Conservation (phyloP, 148 eudicot species). For the Silene conica region DNA sequence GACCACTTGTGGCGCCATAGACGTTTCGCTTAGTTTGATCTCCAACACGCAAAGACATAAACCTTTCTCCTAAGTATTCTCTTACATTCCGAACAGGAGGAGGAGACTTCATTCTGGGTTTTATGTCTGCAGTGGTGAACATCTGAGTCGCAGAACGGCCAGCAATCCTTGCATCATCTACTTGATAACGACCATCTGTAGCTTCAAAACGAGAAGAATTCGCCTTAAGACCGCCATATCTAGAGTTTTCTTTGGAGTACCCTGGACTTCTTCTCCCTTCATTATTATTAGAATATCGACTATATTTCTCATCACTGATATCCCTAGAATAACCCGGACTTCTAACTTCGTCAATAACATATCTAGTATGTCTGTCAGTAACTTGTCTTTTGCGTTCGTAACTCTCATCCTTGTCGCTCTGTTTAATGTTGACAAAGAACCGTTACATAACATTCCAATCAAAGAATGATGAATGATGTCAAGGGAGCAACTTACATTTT, state of each 20-base stretch:
- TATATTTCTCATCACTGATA: not conserved
- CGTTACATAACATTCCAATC: not conserved
- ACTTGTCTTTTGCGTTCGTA: constrained; percentile 21
- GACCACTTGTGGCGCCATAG: constrained; percentile 19
- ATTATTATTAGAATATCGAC: constrained; percentile 31
- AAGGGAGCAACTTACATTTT: constrained; percentile 46
- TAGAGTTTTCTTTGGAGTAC: constrained; percentile 24
- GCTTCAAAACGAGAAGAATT: constrained; percentile 44
- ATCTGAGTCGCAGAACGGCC: constrained; percentile 43
- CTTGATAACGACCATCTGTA: constrained; percentile 46
- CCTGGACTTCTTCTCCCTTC: constrained; percentile 46
- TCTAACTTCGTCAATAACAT: constrained; percentile 3
- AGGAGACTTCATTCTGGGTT: constrained; percentile 37
- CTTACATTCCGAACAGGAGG: constrained; percentile 35
- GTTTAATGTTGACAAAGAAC: constrained; percentile 7
- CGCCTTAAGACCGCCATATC: constrained; percentile 27
- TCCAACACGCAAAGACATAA: constrained; percentile 33
- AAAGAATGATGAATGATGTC: not conserved
- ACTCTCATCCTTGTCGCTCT: constrained; percentile 36
- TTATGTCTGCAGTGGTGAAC: constrained; percentile 41
- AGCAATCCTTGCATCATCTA: constrained; percentile 39
- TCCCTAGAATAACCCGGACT: constrained; percentile 1
- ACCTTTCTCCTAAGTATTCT: constrained; percentile 52
- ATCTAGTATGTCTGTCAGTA: constrained; percentile 17
- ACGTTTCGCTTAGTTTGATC: constrained; percentile 33